Base-by-base conservation (phyloP, 257 asterid genomes). In the Linaria vulgaris region DNA sequence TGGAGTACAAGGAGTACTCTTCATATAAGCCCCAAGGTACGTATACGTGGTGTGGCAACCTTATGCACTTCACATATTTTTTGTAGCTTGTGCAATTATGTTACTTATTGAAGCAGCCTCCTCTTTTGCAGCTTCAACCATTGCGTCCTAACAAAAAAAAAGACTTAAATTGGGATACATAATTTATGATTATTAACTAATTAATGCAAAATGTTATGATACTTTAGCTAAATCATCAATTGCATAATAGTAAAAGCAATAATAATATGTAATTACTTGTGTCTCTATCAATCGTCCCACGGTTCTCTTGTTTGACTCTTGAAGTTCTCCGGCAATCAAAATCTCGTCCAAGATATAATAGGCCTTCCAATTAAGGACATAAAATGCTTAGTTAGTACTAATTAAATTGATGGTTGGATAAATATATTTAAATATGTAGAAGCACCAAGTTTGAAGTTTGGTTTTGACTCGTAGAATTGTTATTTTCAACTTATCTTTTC, bases 121-220 rank as follows among this genome's bases (percentile, higher is more conserved):
- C 81, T 92, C 99, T 79, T 89, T 92, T 48, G 99, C 97, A 39
- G 82, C 89, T 85, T 89, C 99, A 58, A 89, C 99, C 82, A 92
- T 76, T 48, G 99, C 85, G 78, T 92, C 99, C 99, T 92, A 74
- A 72, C 10, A 34, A 61, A 63, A 54, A 27, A 67, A 65, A 19
- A 23, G 21, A 15, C 25, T 41, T 13, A 39, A 4, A 27, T 27
- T 27, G 34, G 3, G 6, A 2, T 6, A 27, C 34, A 27, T 2
- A 2, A 2, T 27, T 27, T 3, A 27, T 2, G 6, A 27, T 27
- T 6, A 27, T 27, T 27, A 6, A 6, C 3, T 27, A 27, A 27
- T 27, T 27, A 27, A 6, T 2, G 34, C n/a, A n/a, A n/a, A n/a
- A n/a, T n/a, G n/a, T n/a, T n/a, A n/a, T n/a, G n/a, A n/a, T n/a